These are phyloP conservation scores for Sequoiadendron giganteum DNA, from an alignment of 75 land plant species.

Conservation along the genomic window DNA sequence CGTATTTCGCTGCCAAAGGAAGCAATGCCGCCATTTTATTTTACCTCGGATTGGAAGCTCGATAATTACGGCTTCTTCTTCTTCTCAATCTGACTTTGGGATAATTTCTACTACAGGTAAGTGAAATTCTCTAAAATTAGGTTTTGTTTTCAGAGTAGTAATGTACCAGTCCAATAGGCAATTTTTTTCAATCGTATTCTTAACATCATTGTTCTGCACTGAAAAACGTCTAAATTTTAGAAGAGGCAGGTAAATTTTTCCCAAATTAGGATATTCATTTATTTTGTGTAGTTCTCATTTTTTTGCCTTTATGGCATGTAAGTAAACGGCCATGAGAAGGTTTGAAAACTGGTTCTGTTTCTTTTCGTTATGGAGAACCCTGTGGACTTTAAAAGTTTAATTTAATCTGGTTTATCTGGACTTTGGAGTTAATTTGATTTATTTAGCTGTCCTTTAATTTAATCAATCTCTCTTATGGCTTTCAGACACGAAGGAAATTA, in stretches of 20 bases:
- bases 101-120: neutral
- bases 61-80: too few relatives aligned
- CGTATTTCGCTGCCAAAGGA: neutral
- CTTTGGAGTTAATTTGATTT: neutral
- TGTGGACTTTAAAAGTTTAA: neutral
- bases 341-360: neutral
- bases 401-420: neutral
- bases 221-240: neutral
- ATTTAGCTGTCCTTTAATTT: neutral
- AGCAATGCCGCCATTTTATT: neutral
- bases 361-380: neutral
- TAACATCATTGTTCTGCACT: too few relatives aligned
- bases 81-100: slow-evolving; percentile 2
- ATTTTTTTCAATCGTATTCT: too few relatives aligned
- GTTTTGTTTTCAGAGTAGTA: neutral
- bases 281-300: neutral
- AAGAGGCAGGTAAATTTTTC: neutral
- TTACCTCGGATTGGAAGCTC: neutral
- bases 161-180: too few relatives aligned
- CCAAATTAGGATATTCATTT: neutral
- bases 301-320: neutral
- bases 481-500: too few relatives aligned
- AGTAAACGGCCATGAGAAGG: neutral
- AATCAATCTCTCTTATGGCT: neutral
- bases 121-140: neutral